Evolutionary conservation across 2,329 filamentous ascomycete genomes (phyloP), one percentile per base, ranked within the genome.

Genomic region (Phyllosticta citriasiana): DNA sequence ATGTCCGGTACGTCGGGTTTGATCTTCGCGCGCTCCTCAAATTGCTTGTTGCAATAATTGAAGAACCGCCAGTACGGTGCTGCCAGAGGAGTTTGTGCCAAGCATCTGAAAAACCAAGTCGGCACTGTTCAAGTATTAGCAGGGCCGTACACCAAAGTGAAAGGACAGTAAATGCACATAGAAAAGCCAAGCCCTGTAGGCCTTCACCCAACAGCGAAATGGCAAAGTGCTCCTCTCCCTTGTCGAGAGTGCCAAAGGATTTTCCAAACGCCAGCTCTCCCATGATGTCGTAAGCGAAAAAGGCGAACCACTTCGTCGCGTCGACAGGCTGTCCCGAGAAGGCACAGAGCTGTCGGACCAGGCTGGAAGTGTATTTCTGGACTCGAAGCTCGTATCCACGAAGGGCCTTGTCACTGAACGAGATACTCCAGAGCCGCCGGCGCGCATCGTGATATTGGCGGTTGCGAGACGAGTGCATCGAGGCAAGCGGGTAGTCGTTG

Each of bases 201-300:
- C 58, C 58, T 27, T 60, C 58, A 4, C 25, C 30, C 58, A 60
- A 27, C 33, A 60, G 3, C 35, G 68, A 63, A 54, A 77, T 73
- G 0, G 72, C 72, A 14, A 66, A 64, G 57, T 72, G 69, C 30
- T 69, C 65, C 33, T 57, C 51, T 0, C 64, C 69, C 8, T 35
- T 62, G 5, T 65, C 63, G n/a, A 75, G 65, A 69, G 76, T 76
- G 24, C 69, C 68, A 65, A 79, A 76, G 50, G 71, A 68, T 62
- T 75, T 73, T n/a, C 71, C 76, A 62, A 77, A 76, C 8, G 70
- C 73, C n/a, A 79, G 65, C 59, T 79, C 77, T 7, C 76, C 77
- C 74, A 82, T 80, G 19, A 81, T 72, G 63, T 81, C 79, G 61
- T 80, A 77, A 60, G 74, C 73, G 61, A 79, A 73, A 64, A 72